phyloP scores from a whole-genome alignment of 495 filamentous ascomycete genomes.

The Saxophila tyrrhenica region DNA sequence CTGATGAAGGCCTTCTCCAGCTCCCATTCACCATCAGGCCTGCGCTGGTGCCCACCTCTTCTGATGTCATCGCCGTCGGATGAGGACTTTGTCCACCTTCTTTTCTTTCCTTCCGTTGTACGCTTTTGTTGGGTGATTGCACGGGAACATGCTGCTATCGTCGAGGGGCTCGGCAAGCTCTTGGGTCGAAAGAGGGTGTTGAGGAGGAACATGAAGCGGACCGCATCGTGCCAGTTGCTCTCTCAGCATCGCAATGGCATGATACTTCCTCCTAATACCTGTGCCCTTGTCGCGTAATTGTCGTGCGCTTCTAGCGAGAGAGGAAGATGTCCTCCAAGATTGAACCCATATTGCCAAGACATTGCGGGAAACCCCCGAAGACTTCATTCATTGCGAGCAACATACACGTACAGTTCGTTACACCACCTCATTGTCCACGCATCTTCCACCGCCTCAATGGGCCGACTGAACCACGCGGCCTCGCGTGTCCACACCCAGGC shows the following conservation, averaged over 20 bases:
- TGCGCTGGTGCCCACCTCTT: neutral
- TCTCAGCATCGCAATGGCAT: conserved; percentile 8
- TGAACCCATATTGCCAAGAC: too few relatives aligned
- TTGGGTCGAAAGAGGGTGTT: conserved; percentile 26
- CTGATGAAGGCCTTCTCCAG: conserved; percentile 51
- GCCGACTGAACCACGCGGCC: conserved; percentile 61
- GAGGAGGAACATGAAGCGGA: conserved; percentile 53
- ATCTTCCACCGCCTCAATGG: conserved; percentile 35
- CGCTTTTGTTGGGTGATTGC: neutral
- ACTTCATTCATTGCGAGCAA: neutral
- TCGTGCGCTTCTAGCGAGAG: neutral
- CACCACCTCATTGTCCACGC: neutral
- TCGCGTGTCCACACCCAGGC: conserved; percentile 61
- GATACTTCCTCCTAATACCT: neutral
- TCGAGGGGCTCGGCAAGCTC: neutral
- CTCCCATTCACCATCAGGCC: neutral
- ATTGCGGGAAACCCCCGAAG: neutral
- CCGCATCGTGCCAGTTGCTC: conserved; percentile 47
- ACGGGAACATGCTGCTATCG: neutral
- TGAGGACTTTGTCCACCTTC: neutral
- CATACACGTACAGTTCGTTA: neutral
- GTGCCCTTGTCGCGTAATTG: neutral
- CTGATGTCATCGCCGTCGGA: neutral
- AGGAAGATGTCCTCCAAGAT: too few relatives aligned
- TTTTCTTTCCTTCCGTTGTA: neutral